A percentile compares a stretch with the other conserved stretches of the same genome.
These are phyloP conservation scores for Talaromyces sp. DNA, from an alignment of 2,329 filamentous ascomycete species.

Conservation along the genomic window DNA sequence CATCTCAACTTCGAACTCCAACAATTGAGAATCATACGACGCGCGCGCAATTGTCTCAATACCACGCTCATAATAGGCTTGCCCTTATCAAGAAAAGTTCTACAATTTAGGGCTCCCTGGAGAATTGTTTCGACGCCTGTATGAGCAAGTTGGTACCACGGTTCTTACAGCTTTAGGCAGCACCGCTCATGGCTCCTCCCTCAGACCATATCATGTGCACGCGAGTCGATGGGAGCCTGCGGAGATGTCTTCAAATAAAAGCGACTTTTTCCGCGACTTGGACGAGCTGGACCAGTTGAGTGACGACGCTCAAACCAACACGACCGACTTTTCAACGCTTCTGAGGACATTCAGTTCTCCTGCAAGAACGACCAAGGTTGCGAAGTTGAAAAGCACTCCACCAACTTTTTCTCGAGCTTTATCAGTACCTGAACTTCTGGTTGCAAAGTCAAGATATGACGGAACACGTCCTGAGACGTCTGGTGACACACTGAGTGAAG, in stretches of 20 bases:
- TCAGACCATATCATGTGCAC: background rate
- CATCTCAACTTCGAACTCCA: background rate
- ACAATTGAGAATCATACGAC: background rate
- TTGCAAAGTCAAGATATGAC: background rate
- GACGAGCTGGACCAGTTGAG: conserved; percentile 25
- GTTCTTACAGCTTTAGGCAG: conserved; percentile 3
- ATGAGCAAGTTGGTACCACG: background rate
- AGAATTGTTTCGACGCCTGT: background rate
- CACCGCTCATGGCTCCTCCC: conserved; percentile 5
- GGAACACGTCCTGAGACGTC: background rate
- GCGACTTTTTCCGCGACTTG: conserved; percentile 29
- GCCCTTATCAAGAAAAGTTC: background rate
- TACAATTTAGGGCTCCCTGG: background rate
- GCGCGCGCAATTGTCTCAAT: background rate
- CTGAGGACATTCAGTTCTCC: background rate
- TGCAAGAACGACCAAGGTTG: background rate
- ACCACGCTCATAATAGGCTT: background rate
- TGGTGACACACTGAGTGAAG: background rate
- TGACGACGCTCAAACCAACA: conserved; percentile 19
- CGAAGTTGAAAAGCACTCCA: background rate
- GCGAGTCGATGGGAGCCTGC: background rate
- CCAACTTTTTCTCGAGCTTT: background rate
- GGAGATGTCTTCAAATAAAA: conserved; percentile 6
- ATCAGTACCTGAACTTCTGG: background rate
- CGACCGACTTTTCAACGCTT: background rate